These are phyloP conservation scores for Coprinopsis sp. DNA, from an alignment of 768 basidiomycete genomes.

Conservation along the genomic window DNA sequence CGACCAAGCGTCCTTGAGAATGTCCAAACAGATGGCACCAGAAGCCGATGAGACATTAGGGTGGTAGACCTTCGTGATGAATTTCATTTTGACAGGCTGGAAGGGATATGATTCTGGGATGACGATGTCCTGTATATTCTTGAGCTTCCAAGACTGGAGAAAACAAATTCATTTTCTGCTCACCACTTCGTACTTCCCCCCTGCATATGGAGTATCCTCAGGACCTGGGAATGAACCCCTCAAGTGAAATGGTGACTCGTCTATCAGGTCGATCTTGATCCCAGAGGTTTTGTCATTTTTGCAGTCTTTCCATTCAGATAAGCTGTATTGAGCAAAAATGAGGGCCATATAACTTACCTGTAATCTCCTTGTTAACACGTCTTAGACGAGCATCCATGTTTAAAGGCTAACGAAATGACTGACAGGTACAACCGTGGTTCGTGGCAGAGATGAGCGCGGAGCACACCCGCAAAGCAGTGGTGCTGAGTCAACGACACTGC, in stretches of 20 bases:
- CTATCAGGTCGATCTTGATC: conserved; percentile 82
- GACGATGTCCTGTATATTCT: conserved; percentile 71
- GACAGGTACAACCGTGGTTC: too few relatives aligned
- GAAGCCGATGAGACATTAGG: conserved; percentile 93
- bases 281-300: conserved; percentile 91
- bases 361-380: conserved; percentile 91
- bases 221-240: conserved; percentile 90
- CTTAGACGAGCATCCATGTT: conserved; percentile 84
- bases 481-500: too few relatives aligned
- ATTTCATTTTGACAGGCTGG: conserved; percentile 97
- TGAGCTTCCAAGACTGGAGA: background rate
- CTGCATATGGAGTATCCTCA: conserved; percentile 89
- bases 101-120: conserved; percentile 91
- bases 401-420: background rate
- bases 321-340: conserved; percentile 1
- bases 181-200: conserved; percentile 88
- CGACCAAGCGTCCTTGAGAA: conserved; percentile 86
- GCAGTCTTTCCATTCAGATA: conserved; percentile 55
- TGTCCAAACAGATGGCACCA: conserved; percentile 92
- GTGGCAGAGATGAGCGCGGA: too few relatives aligned
- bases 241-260: conserved; percentile 87
- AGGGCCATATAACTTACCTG: conserved; percentile 50
- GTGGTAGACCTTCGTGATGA: conserved; percentile 94
- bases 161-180: conserved; percentile 26
- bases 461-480: too few relatives aligned